Evolutionary conservation across 345 rosid species (phyloP), one percentile per base, ranked within the genome.

Genomic region (Salix arbutifolia): DNA sequence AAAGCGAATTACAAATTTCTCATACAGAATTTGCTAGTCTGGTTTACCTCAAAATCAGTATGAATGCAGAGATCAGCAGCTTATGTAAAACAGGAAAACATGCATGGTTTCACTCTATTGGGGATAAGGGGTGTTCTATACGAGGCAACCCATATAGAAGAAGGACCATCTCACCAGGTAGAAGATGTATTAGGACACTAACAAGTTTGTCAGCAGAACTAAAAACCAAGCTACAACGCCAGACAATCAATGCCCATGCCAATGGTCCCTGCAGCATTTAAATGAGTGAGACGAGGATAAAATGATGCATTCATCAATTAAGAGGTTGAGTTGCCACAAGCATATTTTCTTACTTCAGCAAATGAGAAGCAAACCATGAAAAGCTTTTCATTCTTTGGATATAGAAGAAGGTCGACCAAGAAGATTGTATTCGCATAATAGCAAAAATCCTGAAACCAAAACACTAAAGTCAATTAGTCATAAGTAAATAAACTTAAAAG

Each of bases 171-270:
- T 85, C 82, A 93, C 99, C 99, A 28, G 98, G 99, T 75, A 95
- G 86, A 77, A 95, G 97, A 88, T 95, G 99, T 82, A 95, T 95
- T 69, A 95, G 97, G 73, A 93, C 97, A 78, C 99, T 95, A 76
- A 95, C 91, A 85, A 93, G 78, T 89, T 95, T 95, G 84, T 95
- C 99, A 3, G 77, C 77, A n/a, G 97, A 95, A 78, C 94, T 95
- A 84, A 95, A 95, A 81, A 95, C 99, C 90, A 95, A 83, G 84
- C 99, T 95, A 78, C 97, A 93, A 71, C 97, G 93, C 99, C 99
- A 95, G 52, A 95, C 93, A 70, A 95, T 91, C 69, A 95, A 76
- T 18, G 99, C 99, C 99, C 97, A 95, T 9, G 96, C 99, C 79
- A 95, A 81, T 21, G 99, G 99, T 72, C 99, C 99, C 99, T 95